phyloP scores from a whole-genome alignment of 345 rosid genomes.

The Moringa oleifera region DNA sequence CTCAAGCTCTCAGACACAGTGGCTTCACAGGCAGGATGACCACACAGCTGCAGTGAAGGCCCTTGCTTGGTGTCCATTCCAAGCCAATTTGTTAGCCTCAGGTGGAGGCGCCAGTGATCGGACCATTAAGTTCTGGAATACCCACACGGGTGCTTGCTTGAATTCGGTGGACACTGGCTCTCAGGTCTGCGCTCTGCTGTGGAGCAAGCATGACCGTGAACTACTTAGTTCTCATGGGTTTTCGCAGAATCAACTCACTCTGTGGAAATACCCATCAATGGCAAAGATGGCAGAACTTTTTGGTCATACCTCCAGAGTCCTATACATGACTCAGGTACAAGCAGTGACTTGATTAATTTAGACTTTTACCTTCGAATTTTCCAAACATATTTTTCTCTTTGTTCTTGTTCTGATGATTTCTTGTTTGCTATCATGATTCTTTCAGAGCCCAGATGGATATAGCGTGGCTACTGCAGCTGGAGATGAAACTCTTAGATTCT shows the following conservation, averaged over 20 bases:
- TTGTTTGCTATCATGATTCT: background rate
- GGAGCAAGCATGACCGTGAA: constrained; percentile 16
- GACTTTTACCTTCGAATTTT: too few species aligned
- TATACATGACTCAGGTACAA: constrained; percentile 23
- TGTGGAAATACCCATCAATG: constrained; percentile 19
- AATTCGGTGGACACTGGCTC: constrained; percentile 10
- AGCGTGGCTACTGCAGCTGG: constrained; percentile 79
- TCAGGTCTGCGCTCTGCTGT: constrained; percentile 9
- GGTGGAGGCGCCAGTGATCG: constrained; percentile 35
- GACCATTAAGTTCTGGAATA: constrained; percentile 32
- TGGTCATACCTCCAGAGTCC: constrained; percentile 10
- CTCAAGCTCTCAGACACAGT: constrained; percentile 33
- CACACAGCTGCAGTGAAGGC: constrained; percentile 51
- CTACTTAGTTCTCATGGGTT: constrained; percentile 17
- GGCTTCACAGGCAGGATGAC: constrained; percentile 40
- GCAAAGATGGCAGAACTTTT: constrained; percentile 13
- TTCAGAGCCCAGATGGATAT: constrained; percentile 67
- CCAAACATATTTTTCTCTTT: too few species aligned
- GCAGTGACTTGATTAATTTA: too few species aligned
- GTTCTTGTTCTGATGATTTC: too few species aligned
- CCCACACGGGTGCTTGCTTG: constrained; percentile 24
- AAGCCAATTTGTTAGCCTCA: constrained; percentile 26
- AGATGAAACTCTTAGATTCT: constrained; percentile 62
- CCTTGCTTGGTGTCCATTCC: constrained; percentile 53
- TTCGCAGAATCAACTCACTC: constrained; percentile 8